Percentiles rank a stretch among this genome's conserved stretches.
phyloP scores from a whole-genome alignment of 2,329 filamentous ascomycete genomes.

The Arthrocladium fulminans region DNA sequence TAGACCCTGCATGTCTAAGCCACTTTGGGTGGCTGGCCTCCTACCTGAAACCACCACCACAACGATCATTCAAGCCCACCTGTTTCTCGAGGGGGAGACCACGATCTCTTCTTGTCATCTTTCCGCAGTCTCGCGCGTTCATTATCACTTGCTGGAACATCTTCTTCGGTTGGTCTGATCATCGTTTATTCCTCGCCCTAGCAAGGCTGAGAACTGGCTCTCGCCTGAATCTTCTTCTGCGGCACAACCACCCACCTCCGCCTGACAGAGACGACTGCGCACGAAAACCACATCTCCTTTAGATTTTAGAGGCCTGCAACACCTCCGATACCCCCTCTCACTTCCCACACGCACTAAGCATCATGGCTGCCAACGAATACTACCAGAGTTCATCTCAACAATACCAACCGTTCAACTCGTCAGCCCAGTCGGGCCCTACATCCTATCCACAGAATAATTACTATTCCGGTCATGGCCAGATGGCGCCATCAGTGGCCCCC shows the following conservation, averaged over 20 bases:
- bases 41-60: no score
- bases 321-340: not conserved
- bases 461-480: not conserved
- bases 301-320: not conserved
- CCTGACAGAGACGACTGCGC: not conserved
- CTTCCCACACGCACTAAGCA: constrained; percentile 19
- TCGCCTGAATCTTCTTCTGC: not conserved
- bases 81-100: not conserved
- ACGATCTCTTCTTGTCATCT: not conserved
- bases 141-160: not conserved
- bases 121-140: not conserved
- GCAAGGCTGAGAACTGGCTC: not conserved
- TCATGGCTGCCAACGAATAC: constrained; percentile 59
- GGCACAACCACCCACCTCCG: not conserved
- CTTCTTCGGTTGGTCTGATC: not conserved
- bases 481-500: not conserved
- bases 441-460: not conserved
- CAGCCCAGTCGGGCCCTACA: not conserved
- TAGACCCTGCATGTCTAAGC: constrained; percentile 1
- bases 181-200: not conserved
- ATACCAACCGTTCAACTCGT: constrained; percentile 1
- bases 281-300: not conserved
- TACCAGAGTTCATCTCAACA: constrained; percentile 32
- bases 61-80: no score
- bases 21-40: not conserved